A percentile compares a stretch with the other conserved stretches of the same genome.
phyloP scores from a whole-genome alignment of 2,329 filamentous ascomycete genomes.

The Acrodontium crateriforme region DNA sequence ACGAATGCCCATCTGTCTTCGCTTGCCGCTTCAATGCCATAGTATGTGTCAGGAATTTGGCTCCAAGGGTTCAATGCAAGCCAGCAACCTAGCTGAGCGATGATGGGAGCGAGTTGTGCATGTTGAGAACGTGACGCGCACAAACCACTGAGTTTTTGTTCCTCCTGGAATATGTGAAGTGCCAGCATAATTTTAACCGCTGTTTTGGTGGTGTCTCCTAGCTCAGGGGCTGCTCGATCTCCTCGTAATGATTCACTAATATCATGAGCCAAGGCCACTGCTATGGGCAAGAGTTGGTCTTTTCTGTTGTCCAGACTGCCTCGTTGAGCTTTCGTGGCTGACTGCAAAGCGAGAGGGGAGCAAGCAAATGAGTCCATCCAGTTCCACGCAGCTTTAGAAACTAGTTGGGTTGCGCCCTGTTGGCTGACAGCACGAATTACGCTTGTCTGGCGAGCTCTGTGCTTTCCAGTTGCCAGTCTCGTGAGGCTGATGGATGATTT shows the following conservation, averaged over 20 bases:
- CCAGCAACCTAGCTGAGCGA: slow-evolving; percentile 74
- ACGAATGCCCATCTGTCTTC: slow-evolving; percentile 32
- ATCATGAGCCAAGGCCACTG: slow-evolving; percentile 15
- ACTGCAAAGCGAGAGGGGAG: neutral
- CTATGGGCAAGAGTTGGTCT: slow-evolving; percentile 15
- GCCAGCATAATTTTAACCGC: slow-evolving; percentile 38
- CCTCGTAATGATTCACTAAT: no score
- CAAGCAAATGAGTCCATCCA: slow-evolving; percentile 8
- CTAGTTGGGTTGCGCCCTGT: neutral
- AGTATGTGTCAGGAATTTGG: slow-evolving; percentile 38
- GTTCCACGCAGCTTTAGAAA: slow-evolving; percentile 8
- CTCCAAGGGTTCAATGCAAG: slow-evolving; percentile 57
- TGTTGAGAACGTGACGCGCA: no score
- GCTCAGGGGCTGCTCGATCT: no score
- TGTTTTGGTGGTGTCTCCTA: slow-evolving; percentile 2
- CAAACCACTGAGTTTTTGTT: slow-evolving; percentile 60
- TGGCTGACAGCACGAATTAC: neutral
- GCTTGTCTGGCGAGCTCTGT: neutral
- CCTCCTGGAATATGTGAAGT: slow-evolving; percentile 78
- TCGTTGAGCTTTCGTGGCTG: slow-evolving; percentile 4
- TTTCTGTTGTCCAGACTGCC: slow-evolving; percentile 7
- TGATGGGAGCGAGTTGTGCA: slow-evolving; percentile 48
- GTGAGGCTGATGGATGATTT: slow-evolving; percentile 14
- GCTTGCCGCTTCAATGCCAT: slow-evolving; percentile 45
- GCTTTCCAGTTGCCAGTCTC: slow-evolving; percentile 11